These are phyloP conservation scores for Diaporthe sp. DNA, from an alignment of 2,329 filamentous ascomycete genomes.

Conservation along the genomic window DNA sequence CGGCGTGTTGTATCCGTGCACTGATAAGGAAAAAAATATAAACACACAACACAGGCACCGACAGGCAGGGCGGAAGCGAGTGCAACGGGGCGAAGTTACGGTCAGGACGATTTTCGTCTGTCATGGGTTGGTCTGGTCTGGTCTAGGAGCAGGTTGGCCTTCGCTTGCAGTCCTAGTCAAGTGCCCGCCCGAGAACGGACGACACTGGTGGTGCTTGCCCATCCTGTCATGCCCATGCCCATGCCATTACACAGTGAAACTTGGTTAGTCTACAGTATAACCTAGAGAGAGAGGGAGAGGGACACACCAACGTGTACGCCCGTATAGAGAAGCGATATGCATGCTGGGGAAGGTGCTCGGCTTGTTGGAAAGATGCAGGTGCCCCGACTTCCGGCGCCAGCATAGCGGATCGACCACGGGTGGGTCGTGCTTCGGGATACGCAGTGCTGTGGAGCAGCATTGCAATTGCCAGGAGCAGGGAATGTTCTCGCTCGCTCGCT, in stretches of 20 bases:
- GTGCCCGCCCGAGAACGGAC: conserved; percentile 19
- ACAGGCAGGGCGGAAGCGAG: conserved; percentile 16
- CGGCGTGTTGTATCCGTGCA: conserved; percentile 12
- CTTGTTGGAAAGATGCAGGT: conserved; percentile 1
- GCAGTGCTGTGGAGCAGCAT: conserved; percentile 14
- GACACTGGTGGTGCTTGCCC: conserved; percentile 17
- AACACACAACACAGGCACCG: neutral
- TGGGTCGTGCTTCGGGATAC: conserved; percentile 29
- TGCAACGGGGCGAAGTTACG: conserved; percentile 33
- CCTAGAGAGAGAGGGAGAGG: neutral
- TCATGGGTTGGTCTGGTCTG: conserved; percentile 4
- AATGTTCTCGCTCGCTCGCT: conserved; percentile 14
- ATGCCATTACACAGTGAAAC: conserved; percentile 17
- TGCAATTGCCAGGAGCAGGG: conserved; percentile 18
- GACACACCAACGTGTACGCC: neutral
- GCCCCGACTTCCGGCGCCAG: conserved; percentile 30
- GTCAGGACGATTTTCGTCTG: conserved; percentile 29
- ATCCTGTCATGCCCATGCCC: conserved; percentile 2
- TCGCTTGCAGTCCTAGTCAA: conserved; percentile 11
- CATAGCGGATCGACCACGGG: conserved; percentile 18
- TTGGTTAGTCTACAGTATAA: neutral
- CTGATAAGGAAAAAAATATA: conserved; percentile 5
- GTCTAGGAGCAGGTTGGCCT: conserved; percentile 2
- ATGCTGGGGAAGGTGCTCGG: neutral
- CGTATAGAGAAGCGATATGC: neutral